Evolutionary conservation across 2,329 filamentous ascomycete species (phyloP), one percentile per base, ranked within the genome.

Genomic region (Epicoccum nigrum): DNA sequence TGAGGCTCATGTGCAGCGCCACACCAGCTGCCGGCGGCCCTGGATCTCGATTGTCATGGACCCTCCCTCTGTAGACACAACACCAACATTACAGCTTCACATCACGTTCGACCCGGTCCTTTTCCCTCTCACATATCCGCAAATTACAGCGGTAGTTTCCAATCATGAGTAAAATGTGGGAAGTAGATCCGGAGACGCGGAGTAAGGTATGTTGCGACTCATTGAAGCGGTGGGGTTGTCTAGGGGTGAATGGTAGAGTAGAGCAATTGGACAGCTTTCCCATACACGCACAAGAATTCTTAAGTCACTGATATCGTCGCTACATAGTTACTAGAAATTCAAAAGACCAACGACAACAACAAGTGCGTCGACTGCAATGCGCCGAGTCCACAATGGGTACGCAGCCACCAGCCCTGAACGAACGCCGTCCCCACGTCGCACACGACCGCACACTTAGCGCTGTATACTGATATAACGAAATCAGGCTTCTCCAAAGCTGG

Each of bases 121-220:
- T 7, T 17, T 30, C 41, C 19, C 37, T 28, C 41, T 44, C 25
- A 25, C 27, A 30, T 19, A 39, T 19, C 19, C 20, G 40, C 39
- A 39, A 23, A 45, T 34, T 28, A 33, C 45, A 42, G 35, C 32
- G 12, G 19, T 37, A 39, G 8, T n/a, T 43, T 51, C 58, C 49
- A 69, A 67, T 55, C 35, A 79, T 79, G 77, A 78, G 76, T 70
- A 93, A 92, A 77, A 93, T 96, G 89, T 99, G 94, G 94, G 94
- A 99, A 79, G 92, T 99, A 62, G 94, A 99, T 76, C 94, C 94
- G 40, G 93, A 97, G 81, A 97, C 93, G 56, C 86, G 91, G 77
- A 91, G 89, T 71, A 97, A 97, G 86, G 92, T 95, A 78, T 65
- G 72, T 56, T 45, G 38, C 27, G 37, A 11, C 47, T 38, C 39